Evolutionary conservation across 148 eudicot species (phyloP).

Genomic region (Rhododendron henanense): DNA sequence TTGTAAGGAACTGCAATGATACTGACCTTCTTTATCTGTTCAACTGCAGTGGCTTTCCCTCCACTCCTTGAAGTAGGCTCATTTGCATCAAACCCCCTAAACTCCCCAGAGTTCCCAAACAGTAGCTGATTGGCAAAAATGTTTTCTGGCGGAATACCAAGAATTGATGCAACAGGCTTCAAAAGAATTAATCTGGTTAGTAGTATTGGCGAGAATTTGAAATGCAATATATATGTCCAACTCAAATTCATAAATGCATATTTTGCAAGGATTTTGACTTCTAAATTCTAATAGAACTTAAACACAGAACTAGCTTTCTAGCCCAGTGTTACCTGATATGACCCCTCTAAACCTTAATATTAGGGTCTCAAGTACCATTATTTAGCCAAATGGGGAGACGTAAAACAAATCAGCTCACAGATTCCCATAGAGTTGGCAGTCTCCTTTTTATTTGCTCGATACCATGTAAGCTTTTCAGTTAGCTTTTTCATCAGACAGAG

Average conservation of each 20-base stretch:
- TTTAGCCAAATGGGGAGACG: not conserved
- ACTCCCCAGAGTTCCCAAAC: slow-evolving; percentile 69
- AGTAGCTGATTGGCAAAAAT: slow-evolving; percentile 82
- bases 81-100: slow-evolving; percentile 65
- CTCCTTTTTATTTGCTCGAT: not conserved
- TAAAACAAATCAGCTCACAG: not conserved
- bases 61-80: slow-evolving; percentile 98
- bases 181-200: slow-evolving; percentile 18
- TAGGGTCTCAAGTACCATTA: not conserved
- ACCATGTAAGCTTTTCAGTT: not conserved
- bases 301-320: not conserved
- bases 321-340: not conserved
- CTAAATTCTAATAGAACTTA: not conserved
- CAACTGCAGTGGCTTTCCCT: slow-evolving; percentile 93
- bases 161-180: slow-evolving; percentile 91
- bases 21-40: slow-evolving; percentile 73
- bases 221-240: not conserved
- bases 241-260: not conserved
- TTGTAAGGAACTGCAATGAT: not conserved
- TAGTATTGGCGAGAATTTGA: not conserved
- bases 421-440: not conserved
- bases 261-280: not conserved
- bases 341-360: not conserved
- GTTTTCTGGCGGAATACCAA: slow-evolving; percentile 69
- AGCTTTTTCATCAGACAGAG: not conserved